These are phyloP conservation scores for Fusarium continuum DNA, from an alignment of 2,329 filamentous ascomycete genomes.

Conservation along the genomic window DNA sequence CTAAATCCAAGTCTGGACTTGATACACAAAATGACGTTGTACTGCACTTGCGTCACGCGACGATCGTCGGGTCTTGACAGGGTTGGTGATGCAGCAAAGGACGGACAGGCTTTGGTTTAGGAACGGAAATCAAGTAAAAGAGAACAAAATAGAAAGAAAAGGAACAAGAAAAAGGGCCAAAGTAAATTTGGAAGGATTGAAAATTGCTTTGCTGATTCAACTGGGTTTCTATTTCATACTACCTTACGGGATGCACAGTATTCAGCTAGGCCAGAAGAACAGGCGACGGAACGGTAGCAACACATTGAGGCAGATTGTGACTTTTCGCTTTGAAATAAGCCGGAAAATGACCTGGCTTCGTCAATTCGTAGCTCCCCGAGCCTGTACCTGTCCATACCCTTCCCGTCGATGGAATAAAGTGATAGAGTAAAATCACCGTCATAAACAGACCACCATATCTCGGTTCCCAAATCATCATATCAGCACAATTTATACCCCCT, in stretches of 20 bases:
- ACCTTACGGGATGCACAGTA: background rate
- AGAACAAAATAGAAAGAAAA: background rate
- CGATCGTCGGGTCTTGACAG: background rate
- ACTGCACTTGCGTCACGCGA: constrained; percentile 14
- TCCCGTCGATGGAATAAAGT: background rate
- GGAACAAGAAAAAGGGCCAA: background rate
- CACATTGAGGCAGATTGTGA: background rate
- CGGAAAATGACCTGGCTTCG: background rate
- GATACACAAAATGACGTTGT: constrained; percentile 18
- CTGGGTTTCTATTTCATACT: background rate
- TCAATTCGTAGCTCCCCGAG: background rate
- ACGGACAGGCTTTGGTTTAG: background rate
- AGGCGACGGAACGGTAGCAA: background rate
- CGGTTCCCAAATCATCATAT: background rate
- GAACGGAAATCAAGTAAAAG: background rate
- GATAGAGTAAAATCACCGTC: background rate
- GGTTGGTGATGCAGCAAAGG: constrained; percentile 7
- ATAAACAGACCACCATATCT: constrained; percentile 16
- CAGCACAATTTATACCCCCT: background rate
- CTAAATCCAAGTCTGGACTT: background rate
- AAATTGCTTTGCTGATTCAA: background rate
- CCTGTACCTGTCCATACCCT: background rate
- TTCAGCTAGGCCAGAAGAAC: background rate
- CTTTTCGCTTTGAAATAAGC: background rate
- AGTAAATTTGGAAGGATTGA: background rate